Conservation (phyloP, 2,329 filamentous ascomycete species). For the Chaetomium strumarium region DNA sequence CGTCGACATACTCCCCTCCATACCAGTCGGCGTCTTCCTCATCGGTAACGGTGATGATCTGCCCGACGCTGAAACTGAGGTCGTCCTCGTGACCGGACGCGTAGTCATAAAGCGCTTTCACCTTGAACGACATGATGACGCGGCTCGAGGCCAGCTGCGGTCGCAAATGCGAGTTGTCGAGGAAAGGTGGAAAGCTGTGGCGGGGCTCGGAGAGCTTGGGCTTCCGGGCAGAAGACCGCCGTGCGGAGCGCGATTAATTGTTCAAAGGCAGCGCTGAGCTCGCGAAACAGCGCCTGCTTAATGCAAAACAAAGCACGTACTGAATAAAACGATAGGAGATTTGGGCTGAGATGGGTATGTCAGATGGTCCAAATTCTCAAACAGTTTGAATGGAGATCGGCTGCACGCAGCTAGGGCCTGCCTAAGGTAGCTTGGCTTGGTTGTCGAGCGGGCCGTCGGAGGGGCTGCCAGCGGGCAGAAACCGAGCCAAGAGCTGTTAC, state of each 20-base stretch:
- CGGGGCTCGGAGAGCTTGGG: constrained; percentile 13
- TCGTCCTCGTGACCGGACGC: constrained; percentile 90
- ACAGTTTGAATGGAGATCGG: constrained; percentile 19
- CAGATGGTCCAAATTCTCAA: constrained; percentile 21
- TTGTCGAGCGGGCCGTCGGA: constrained; percentile 13
- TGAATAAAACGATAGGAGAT: not conserved
- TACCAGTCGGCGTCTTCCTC: constrained; percentile 95
- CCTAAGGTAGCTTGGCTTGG: constrained; percentile 3
- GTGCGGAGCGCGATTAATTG: not conserved
- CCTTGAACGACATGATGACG: constrained; percentile 73
- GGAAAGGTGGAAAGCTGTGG: constrained; percentile 3
- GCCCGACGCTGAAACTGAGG: constrained; percentile 75
- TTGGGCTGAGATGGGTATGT: constrained; percentile 8
- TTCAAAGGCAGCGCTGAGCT: not conserved
- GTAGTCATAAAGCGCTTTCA: constrained; percentile 96
- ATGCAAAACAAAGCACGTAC: constrained; percentile 9
- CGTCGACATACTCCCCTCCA: constrained; percentile 77
- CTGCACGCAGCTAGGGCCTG: constrained; percentile 8
- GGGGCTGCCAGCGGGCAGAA: constrained; percentile 31
- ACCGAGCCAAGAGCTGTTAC: constrained; percentile 31
- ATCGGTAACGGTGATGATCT: constrained; percentile 90
- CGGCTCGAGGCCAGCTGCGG: constrained; percentile 19
- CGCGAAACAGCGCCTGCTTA: not conserved
- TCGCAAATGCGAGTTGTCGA: not conserved
- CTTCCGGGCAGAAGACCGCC: constrained; percentile 3